Conservation (phyloP, 805 yeast genomes). For the Suhomyces sp. region DNA sequence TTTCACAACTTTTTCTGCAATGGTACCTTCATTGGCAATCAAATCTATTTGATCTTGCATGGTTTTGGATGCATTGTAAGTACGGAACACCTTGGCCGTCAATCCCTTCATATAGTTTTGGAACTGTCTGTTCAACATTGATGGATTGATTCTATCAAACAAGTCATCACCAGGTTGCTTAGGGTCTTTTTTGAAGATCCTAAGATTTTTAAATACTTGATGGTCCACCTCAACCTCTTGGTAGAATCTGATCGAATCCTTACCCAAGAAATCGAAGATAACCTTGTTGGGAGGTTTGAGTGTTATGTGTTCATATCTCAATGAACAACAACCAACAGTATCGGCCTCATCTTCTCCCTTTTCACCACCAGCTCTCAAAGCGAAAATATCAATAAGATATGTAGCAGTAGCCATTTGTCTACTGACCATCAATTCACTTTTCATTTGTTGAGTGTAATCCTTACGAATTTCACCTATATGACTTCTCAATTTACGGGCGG, state of each 20-base stretch:
- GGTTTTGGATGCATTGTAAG: slow-evolving; percentile 92
- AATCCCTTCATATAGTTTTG: slow-evolving; percentile 90
- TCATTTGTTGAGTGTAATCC: slow-evolving; percentile 70
- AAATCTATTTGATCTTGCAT: slow-evolving; percentile 93
- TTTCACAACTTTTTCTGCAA: slow-evolving; percentile 80
- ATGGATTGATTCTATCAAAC: slow-evolving; percentile 86
- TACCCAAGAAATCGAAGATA: slow-evolving; percentile 90
- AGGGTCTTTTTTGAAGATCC: slow-evolving; percentile 84
- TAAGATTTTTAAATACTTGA: slow-evolving; percentile 88
- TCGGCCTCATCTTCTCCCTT: slow-evolving; percentile 97
- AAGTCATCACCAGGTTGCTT: slow-evolving; percentile 90
- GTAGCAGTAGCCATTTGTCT: slow-evolving; percentile 94
- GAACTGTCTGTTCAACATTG: slow-evolving; percentile 77
- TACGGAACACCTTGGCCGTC: slow-evolving; percentile 96
- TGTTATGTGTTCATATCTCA: slow-evolving; percentile 85
- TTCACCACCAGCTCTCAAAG: slow-evolving; percentile 97
- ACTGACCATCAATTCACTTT: slow-evolving; percentile 74
- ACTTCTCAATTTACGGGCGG: slow-evolving; percentile 79
- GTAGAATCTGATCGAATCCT: slow-evolving; percentile 87
- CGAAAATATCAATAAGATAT: slow-evolving; percentile 87
- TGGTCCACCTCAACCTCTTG: slow-evolving; percentile 90
- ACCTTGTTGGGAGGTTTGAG: slow-evolving; percentile 83
- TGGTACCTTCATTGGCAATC: slow-evolving; percentile 83
- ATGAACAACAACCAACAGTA: slow-evolving; percentile 96
- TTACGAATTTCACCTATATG: slow-evolving; percentile 70